phyloP scores from a whole-genome alignment of 108 stramenopile species.

The Fragilaria radians region DNA sequence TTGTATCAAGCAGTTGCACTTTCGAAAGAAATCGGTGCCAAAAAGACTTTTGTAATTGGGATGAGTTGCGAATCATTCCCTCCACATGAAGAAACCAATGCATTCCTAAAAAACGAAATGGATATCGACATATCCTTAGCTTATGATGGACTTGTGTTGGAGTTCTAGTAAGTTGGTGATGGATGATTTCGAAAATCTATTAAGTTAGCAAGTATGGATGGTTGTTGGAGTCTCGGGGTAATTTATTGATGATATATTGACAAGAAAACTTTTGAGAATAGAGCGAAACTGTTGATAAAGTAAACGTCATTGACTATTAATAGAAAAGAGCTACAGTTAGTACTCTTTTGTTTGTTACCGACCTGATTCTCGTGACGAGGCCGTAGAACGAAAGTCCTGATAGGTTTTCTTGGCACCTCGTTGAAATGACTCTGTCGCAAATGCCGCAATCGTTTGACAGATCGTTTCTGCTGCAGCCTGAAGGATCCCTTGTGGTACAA shows the following conservation, averaged over 20 bases:
- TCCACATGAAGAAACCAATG: slow-evolving; percentile 76
- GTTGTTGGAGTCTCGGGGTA: too few species aligned
- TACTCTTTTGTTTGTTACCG: too few species aligned
- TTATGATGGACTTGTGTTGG: slow-evolving; percentile 51
- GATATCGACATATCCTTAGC: slow-evolving; percentile 44
- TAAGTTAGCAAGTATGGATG: too few species aligned
- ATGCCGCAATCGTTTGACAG: slow-evolving; percentile 52
- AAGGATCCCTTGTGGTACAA: slow-evolving; percentile 53
- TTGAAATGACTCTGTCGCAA: slow-evolving; percentile 61
- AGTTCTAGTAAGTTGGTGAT: slow-evolving; percentile 4
- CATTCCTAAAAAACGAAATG: slow-evolving; percentile 23
- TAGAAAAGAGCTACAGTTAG: too few species aligned
- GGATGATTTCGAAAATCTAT: too few species aligned
- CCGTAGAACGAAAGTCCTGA: slow-evolving; percentile 5
- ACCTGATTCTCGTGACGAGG: too few species aligned
- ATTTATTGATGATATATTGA: too few species aligned
- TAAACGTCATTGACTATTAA: too few species aligned
- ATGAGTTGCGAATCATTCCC: slow-evolving; percentile 79
- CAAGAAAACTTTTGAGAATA: too few species aligned
- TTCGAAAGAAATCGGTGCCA: slow-evolving; percentile 36
- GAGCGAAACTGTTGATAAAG: too few species aligned
- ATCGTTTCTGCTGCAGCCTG: slow-evolving; percentile 52
- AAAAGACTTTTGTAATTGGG: slow-evolving; percentile 64
- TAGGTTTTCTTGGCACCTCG: slow-evolving; percentile 40
- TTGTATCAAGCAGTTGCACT: slow-evolving; percentile 57